Conservation (phyloP, 495 filamentous ascomycete genomes). For the Trichocladium antarcticum region DNA sequence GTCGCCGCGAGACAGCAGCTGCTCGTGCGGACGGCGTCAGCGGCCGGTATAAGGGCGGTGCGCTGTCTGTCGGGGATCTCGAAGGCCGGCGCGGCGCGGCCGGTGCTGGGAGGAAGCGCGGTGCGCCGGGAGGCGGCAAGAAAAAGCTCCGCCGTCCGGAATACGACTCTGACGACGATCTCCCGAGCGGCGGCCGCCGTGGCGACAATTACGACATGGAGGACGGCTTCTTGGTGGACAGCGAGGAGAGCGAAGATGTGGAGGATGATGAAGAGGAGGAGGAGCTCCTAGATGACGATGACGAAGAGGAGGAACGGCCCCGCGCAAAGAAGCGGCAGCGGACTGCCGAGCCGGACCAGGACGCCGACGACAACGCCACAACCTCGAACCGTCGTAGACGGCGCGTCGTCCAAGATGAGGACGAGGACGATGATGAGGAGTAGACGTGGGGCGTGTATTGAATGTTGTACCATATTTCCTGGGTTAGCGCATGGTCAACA, state of each 20-base stretch:
- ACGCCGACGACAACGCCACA: constrained; percentile 20
- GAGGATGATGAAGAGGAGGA: constrained; percentile 54
- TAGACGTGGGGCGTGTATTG: background rate
- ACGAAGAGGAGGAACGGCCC: constrained; percentile 38
- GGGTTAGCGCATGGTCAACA: constrained; percentile 2
- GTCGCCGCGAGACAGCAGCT: constrained; percentile 55
- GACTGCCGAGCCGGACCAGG: constrained; percentile 37
- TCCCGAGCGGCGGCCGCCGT: constrained; percentile 48
- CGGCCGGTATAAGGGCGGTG: constrained; percentile 41
- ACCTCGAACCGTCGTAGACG: constrained; percentile 29
- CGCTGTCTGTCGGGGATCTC: constrained; percentile 61
- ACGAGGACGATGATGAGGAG: constrained; percentile 33
- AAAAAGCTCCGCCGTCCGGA: constrained; percentile 38
- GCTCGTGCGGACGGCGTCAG: constrained; percentile 50
- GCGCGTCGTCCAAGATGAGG: constrained; percentile 42
- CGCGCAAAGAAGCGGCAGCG: constrained; percentile 41
- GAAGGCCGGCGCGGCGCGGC: constrained; percentile 45
- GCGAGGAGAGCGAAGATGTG: constrained; percentile 53
- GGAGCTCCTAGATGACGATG: constrained; percentile 35
- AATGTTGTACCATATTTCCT: constrained; percentile 1
- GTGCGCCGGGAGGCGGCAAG: constrained; percentile 31
- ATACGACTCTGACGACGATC: constrained; percentile 54
- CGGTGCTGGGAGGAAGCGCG: constrained; percentile 33
- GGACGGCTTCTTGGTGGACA: constrained; percentile 66
- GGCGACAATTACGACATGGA: constrained; percentile 80